phyloP scores from a whole-genome alignment of 495 filamentous ascomycete genomes.

The Penicillium roqueforti region DNA sequence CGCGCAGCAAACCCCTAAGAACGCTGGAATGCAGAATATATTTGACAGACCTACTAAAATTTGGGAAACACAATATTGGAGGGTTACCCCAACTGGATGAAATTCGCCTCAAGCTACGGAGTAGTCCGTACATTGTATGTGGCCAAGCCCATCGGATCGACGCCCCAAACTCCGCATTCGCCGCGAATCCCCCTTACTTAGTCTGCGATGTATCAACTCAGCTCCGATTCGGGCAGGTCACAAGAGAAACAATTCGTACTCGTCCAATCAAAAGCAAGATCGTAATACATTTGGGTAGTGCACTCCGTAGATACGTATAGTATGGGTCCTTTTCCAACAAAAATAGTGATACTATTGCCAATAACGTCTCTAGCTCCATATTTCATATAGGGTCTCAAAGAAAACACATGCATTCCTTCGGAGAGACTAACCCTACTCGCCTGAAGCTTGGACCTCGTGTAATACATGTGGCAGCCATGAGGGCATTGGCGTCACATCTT shows the following conservation, averaged over 20 bases:
- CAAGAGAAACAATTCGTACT: neutral
- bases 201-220: slow-evolving; percentile 10
- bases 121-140: neutral
- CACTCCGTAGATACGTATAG: neutral
- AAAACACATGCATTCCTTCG: neutral
- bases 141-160: slow-evolving; percentile 6
- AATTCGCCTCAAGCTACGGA: neutral
- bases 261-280: neutral
- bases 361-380: slow-evolving; percentile 5
- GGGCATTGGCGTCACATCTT: slow-evolving; percentile 20
- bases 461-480: slow-evolving; percentile 30
- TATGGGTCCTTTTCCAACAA: too few species aligned
- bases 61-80: neutral
- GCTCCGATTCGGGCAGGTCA: slow-evolving; percentile 3
- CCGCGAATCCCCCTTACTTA: slow-evolving; percentile 12
- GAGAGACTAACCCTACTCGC: slow-evolving; percentile 11
- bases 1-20: slow-evolving; percentile 2
- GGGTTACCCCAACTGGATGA: neutral
- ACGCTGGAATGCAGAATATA: slow-evolving; percentile 5
- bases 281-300: neutral
- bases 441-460: slow-evolving; percentile 3
- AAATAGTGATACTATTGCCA: slow-evolving; percentile 9
- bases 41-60: neutral
- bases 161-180: neutral
- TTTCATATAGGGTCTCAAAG: neutral